Base-by-base conservation (phyloP, 164 flowering plant genomes). In the Platanus orientalis region DNA sequence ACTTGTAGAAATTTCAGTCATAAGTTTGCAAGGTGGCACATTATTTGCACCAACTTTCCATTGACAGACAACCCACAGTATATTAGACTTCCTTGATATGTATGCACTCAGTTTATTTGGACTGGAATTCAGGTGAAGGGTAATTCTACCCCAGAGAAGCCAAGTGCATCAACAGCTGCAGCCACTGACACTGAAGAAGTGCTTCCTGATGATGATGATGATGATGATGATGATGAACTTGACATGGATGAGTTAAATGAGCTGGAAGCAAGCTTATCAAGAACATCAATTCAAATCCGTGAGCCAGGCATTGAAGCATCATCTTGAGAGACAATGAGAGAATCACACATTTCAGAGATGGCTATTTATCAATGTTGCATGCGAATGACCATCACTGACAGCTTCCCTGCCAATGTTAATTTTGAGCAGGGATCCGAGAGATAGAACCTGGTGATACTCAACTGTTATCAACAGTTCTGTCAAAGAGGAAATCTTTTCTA, bases 231-330 rank as follows among this genome's bases (percentile, higher is more conserved):
- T 24, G 94, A 90, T 55, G 93, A 87, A 50, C 75, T 84, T 51
- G 96, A 92, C 74, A 67, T 87, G 67, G 96, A 89, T 47, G 96
- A 92, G 79, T 72, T 92, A 68, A 75, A 92, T 66, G 92, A 89
- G 71, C 80, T 89, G 14, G 95, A 92, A 74, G 92, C 92, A 32
- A 92, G 94, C 73, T 69, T 92, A 32, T 79, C 92, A 44, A 89
- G 58, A 75, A 75, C 91, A 32, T 81, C 95, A 14, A 74, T 89
- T 60, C 85, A 86, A 68, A 84, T 86, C 60, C 77, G 70, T 20
- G 88, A 83, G 66, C 87, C 89, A 47, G 72, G 71, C 54, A 55
- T 49, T 29, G 74, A 63, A 60, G 60, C 71, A 44, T 70, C 51
- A 44, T 54, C 56, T 34, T 69, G 64, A 60, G 57, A 13, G 12